Evolutionary conservation across 495 filamentous ascomycete genomes (phyloP), one percentile per base, ranked within the genome.

Genomic region (Terfezia claveryi): DNA sequence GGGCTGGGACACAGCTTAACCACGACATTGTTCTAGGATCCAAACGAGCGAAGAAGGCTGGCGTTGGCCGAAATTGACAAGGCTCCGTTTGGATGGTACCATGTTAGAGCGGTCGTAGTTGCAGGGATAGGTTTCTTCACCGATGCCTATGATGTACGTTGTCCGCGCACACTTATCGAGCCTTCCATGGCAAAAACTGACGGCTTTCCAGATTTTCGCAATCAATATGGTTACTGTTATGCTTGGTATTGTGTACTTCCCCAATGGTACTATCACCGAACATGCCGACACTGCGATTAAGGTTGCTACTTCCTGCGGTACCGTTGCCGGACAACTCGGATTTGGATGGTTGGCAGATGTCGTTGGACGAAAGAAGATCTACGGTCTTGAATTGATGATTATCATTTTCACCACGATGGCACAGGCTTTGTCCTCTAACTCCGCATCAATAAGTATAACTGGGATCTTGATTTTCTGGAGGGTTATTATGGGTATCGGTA

Each of bases 391-490:
- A 66, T 69, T 93, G 59, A 86, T 91, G 62, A 69, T 94, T 59
- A 91, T 93, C 68, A 92, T 92, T 66, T 75, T 84, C 57, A 81
- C 83, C 8, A 91, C 85, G 17, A 69, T 93, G 49, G 85, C 81
- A 53, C 84, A 89, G 67, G 66, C 82, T 49, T 71, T 92, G 50
- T 66, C 78, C n/a, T 78, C 81, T 9, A 66, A 68, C 32, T 85
- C 82, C n/a, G 72, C 71, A 11, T 75, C 77, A 2, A 76, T 87
- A 54, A 75, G 81, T 36, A 77, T 92, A 54, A 72, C 81, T 51
- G 87, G 86, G 54, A 58, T 88, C 54, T 73, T 92, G 49, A 77
- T 88, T 65, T 94, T 93, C 74, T 94, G 87, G 87, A 80, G 87
- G 67, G 77, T 92, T 0, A 63, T 93, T 8, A 87, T 89, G 80